Evolutionary conservation across 129 eudicot species (phyloP).

Genomic region (Lactuca saligna): DNA sequence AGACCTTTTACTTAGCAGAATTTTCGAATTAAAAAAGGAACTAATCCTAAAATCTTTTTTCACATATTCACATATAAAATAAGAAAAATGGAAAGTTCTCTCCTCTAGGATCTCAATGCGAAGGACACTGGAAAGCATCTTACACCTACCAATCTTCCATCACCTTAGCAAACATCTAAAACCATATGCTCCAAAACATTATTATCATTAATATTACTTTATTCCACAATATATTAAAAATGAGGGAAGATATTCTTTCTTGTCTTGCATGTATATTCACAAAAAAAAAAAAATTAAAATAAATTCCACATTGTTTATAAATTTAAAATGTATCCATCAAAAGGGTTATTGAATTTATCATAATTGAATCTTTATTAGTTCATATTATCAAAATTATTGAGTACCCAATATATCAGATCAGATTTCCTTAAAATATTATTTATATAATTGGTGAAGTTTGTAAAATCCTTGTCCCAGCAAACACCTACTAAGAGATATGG

Average conservation of each 20-base stretch:
- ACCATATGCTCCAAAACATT: not conserved
- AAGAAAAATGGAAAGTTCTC: not conserved
- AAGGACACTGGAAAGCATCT: not conserved
- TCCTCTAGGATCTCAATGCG: not conserved
- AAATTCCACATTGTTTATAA: not conserved
- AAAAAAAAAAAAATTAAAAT: too few relatives aligned
- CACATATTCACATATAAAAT: too few relatives aligned
- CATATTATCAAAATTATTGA: not conserved
- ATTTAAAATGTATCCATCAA: not conserved
- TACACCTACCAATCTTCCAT: not conserved
- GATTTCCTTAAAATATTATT: not conserved
- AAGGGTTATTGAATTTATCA: not conserved
- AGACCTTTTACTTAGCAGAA: not conserved
- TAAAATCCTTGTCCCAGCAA: not conserved
- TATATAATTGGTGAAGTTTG: not conserved
- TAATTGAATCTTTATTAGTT: not conserved
- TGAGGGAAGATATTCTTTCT: not conserved
- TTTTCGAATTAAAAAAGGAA: not conserved
- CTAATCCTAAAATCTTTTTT: too few relatives aligned
- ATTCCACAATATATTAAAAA: not conserved
- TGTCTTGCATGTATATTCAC: not conserved
- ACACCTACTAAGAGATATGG: not conserved
- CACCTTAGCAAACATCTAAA: not conserved
- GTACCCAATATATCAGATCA: not conserved
- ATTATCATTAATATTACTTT: not conserved